Evolutionary conservation across 2,329 filamentous ascomycete genomes (phyloP), one percentile per base, ranked within the genome.

Genomic region (Neonectria sp.): DNA sequence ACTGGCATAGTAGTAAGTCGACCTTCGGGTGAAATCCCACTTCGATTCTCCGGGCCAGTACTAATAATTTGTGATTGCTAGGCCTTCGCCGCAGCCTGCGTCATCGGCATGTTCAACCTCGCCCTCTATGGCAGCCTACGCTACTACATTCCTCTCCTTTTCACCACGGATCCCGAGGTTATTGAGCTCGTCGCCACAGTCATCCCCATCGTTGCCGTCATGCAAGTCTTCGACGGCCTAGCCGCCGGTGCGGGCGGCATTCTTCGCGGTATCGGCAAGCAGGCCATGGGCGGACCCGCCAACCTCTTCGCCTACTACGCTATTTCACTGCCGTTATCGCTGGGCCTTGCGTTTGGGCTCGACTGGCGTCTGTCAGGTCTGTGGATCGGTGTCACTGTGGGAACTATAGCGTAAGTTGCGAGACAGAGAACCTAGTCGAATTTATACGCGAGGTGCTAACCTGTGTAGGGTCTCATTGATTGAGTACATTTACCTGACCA

Each of bases 191-290:
- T 94, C 24, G 88, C 93, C 1, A 80, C 82, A 3, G 89, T 94
- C 3, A 86, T 98, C 40, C 95, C 95, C 0, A 82, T 98, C 3
- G 94, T 93, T 67, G 95, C 95, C 0, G 88, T 94, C 2, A 97
- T 98, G 86, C 95, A 98, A 79, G 87, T 97, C 27, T 95, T 97
- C 74, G 95, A 99, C 79, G 91, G 93, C 1, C 79, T 97, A 21
- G 90, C 93, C 0, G 89, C 93, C 3, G 92, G 92, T 45, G 94
- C 93, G 64, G 95, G 96, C 76, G 95, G 95, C 31, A 86, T 98
- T 45, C 86, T 98, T 31, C 89, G 96, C 48, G 95, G 95, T 13
- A 88, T 98, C 17, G 96, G 96, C 3, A 90, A 93, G 65, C 95
- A 98, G 80, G 91, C 94, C 70, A 91, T 98, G 63, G 95, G 95